Conservation (phyloP, 2,329 filamentous ascomycete genomes). For the Microdochium nivale region DNA sequence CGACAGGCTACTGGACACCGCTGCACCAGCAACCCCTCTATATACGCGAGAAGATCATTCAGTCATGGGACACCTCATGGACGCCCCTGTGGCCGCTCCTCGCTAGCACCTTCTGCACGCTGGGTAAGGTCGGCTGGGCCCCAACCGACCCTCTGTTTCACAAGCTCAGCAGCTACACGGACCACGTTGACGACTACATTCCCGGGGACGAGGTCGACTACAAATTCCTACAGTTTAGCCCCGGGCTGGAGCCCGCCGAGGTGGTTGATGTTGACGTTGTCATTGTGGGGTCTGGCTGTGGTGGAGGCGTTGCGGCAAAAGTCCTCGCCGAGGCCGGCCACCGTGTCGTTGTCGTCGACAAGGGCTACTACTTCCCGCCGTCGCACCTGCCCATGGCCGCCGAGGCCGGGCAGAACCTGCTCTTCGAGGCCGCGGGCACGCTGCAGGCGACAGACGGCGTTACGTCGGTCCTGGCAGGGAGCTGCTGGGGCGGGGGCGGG, state of each 20-base stretch:
- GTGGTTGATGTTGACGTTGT: conserved; percentile 73
- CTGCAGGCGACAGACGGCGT: conserved; percentile 46
- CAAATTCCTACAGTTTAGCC: conserved; percentile 50
- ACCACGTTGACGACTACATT: conserved; percentile 41
- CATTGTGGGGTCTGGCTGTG: conserved; percentile 80
- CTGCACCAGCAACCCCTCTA: conserved; percentile 52
- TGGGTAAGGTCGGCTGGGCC: conserved; percentile 46
- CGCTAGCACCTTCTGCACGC: conserved; percentile 42
- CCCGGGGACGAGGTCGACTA: conserved; percentile 45
- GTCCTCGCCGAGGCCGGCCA: conserved; percentile 60
- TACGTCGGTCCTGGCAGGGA: conserved; percentile 56
- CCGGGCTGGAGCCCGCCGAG: conserved; percentile 39
- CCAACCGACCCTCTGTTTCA: conserved; percentile 46
- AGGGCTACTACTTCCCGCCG: conserved; percentile 67
- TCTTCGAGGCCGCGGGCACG: conserved; percentile 63
- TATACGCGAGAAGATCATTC: conserved; percentile 53
- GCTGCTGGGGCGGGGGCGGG: conserved; percentile 77
- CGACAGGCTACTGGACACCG: conserved; percentile 60
- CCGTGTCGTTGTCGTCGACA: conserved; percentile 71
- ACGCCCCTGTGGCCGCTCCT: conserved; percentile 45
- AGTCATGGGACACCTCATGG: conserved; percentile 51
- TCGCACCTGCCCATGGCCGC: conserved; percentile 68
- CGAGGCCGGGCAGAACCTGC: conserved; percentile 45
- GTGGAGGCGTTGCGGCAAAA: conserved; percentile 74
- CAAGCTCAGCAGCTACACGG: conserved; percentile 47